A percentile compares a stretch with the other conserved stretches of the same genome.
Evolutionary conservation across 1,139 yeast species (phyloP).

Genomic region (Blastobotrys indianensis): DNA sequence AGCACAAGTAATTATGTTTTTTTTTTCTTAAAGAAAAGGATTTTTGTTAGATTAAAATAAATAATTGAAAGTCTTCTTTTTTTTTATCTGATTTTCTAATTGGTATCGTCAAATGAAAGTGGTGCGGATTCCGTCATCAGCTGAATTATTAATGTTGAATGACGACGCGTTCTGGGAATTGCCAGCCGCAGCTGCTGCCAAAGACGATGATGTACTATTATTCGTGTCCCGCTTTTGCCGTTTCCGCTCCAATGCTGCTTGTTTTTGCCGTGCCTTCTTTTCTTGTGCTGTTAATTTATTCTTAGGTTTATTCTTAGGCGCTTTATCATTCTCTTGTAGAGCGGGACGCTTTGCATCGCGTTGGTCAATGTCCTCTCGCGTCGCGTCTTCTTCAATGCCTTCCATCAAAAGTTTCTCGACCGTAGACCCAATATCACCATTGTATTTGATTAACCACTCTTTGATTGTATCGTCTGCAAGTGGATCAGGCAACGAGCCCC

Average conservation of each 20-base stretch:
- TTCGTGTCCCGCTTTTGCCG: conserved; percentile 8
- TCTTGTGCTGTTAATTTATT: conserved; percentile 25
- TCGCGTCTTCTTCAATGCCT: conserved; percentile 13
- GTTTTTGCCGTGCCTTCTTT: conserved; percentile 30
- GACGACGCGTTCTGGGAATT: not conserved
- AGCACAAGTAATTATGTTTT: no score
- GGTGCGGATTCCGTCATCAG: conserved; percentile 6
- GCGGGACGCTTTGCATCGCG: conserved; percentile 6
- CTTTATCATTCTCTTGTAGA: not conserved
- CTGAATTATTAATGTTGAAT: not conserved
- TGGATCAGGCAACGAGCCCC: conserved; percentile 22
- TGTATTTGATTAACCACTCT: conserved; percentile 18
- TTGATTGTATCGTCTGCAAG: conserved; percentile 17
- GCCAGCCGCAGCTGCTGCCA: not conserved
- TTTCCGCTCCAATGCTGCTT: conserved; percentile 27
- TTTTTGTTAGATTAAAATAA: not conserved
- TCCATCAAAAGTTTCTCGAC: conserved; percentile 22
- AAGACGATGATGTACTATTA: not conserved
- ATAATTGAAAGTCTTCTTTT: not conserved
- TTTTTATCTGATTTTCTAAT: not conserved
- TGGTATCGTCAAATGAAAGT: conserved; percentile 2
- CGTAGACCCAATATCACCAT: conserved; percentile 21
- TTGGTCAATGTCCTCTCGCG: conserved; percentile 9
- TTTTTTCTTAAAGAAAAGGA: no score
- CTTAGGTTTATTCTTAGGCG: conserved; percentile 9